Percentiles rank a stretch among this genome's conserved stretches.
phyloP scores from a whole-genome alignment of 1,139 yeast species.

The Debaryomycetaceae sp. region DNA sequence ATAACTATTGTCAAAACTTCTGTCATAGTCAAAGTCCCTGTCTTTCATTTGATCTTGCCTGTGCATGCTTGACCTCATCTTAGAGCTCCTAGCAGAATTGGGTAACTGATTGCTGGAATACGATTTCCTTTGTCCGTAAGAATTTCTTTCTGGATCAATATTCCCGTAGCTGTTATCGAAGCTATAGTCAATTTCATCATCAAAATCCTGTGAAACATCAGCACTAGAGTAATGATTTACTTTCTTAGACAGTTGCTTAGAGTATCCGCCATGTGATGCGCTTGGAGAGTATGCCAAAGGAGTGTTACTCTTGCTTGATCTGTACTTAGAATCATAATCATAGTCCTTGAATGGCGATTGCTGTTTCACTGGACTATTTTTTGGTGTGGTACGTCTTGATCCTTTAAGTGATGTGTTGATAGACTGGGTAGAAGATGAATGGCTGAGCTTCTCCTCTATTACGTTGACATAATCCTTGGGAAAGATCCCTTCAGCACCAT shows the following conservation, averaged over 20 bases:
- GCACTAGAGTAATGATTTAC: constrained; percentile 13
- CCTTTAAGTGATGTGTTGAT: constrained; percentile 7
- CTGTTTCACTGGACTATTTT: constrained; percentile 14
- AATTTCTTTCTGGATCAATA: constrained; percentile 5
- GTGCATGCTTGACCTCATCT: background rate
- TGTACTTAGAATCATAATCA: constrained; percentile 8
- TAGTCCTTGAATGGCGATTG: constrained; percentile 17
- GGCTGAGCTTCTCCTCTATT: constrained; percentile 27
- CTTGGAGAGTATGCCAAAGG: constrained; percentile 11
- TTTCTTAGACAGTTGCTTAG: constrained; percentile 15
- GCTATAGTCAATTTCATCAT: constrained; percentile 16
- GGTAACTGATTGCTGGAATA: background rate
- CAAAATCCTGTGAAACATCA: constrained; percentile 19
- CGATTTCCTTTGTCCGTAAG: background rate
- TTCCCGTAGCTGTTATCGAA: constrained; percentile 27
- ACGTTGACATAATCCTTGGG: constrained; percentile 84
- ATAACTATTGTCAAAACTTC: background rate
- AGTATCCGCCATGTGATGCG: constrained; percentile 6
- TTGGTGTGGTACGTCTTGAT: constrained; percentile 11
- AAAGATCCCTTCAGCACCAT: constrained; percentile 79
- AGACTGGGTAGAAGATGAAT: constrained; percentile 14
- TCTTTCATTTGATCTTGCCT: background rate
- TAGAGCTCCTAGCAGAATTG: background rate
- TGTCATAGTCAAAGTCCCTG: background rate
- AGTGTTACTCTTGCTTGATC: constrained; percentile 13